A percentile compares a stretch with the other conserved stretches of the same genome.
Evolutionary conservation across 2,329 filamentous ascomycete species (phyloP).

Genomic region (Ramichloridium luteum): DNA sequence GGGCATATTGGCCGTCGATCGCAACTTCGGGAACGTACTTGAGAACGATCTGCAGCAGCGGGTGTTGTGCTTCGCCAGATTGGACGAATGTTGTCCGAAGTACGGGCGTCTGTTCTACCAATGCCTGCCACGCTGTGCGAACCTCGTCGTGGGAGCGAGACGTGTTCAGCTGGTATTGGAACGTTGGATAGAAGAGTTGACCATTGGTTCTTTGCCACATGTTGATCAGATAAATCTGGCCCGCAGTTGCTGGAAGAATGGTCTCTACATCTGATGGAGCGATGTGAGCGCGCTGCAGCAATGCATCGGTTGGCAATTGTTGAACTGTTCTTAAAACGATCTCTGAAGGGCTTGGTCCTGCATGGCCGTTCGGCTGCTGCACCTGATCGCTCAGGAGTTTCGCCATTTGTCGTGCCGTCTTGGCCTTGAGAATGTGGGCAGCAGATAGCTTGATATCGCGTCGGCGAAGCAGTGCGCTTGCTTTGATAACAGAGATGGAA

Average conservation of each 20-base stretch:
- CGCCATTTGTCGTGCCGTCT: conserved; percentile 55
- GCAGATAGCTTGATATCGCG: conserved; percentile 51
- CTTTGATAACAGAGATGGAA: conserved; percentile 83
- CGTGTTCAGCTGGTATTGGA: conserved; percentile 46
- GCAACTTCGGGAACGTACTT: conserved; percentile 25
- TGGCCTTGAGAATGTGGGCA: conserved; percentile 56
- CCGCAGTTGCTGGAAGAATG: conserved; percentile 58
- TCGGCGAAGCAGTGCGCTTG: conserved; percentile 57
- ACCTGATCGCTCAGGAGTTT: conserved; percentile 15
- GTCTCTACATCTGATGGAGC: conserved; percentile 37
- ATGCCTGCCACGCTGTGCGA: conserved; percentile 46
- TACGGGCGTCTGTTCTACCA: conserved; percentile 48
- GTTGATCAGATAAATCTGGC: conserved; percentile 70
- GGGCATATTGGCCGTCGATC: conserved; percentile 1
- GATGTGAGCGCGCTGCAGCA: conserved; percentile 25
- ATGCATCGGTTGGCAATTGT: conserved; percentile 4
- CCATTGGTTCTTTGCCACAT: conserved; percentile 60
- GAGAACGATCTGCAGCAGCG: conserved; percentile 53
- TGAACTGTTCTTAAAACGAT: conserved; percentile 10
- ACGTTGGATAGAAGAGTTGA: conserved; percentile 59
- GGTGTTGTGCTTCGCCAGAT: conserved; percentile 32
- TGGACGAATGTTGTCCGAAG: conserved; percentile 56
- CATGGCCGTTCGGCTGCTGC: too few species aligned
- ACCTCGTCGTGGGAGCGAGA: conserved; percentile 32
- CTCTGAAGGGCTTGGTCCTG: conserved; percentile 6